Percentiles rank a stretch among this genome's conserved stretches.
These are phyloP conservation scores for Moricandia moricandioides DNA, from an alignment of 345 rosid species.

Conservation along the genomic window DNA sequence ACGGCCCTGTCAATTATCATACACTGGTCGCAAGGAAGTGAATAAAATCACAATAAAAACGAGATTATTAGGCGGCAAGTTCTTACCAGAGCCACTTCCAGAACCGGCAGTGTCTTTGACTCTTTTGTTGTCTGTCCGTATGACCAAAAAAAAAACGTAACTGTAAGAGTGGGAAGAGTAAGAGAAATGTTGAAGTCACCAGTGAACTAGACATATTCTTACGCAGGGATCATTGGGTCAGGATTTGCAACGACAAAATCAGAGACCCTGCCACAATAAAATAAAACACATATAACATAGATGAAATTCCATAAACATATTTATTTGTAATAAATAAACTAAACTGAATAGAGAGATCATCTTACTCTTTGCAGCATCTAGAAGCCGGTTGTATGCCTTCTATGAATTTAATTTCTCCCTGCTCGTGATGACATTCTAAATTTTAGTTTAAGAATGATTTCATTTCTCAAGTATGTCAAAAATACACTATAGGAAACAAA, in stretches of 20 bases:
- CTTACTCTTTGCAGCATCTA: conserved; percentile 88
- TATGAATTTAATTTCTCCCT: conserved; percentile 70
- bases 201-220: conserved; percentile 29
- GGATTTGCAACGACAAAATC: conserved; percentile 66
- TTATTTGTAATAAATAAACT: not conserved
- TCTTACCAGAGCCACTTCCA: conserved; percentile 88
- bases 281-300: not conserved
- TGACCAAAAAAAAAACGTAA: not conserved
- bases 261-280: conserved; percentile 49
- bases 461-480: not conserved
- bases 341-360: not conserved
- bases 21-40: not conserved
- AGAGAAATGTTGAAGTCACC: not conserved
- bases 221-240: conserved; percentile 74
- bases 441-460: not conserved
- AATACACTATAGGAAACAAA: not conserved
- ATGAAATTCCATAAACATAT: not conserved
- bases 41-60: not conserved
- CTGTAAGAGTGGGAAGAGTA: not conserved
- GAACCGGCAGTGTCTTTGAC: conserved; percentile 52
- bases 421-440: conserved; percentile 13
- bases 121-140: conserved; percentile 52
- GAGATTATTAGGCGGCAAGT: not conserved
- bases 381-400: conserved; percentile 68
- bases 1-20: not conserved